Base-by-base conservation (phyloP, 768 basidiomycete genomes). In the Mycena amicta region DNA sequence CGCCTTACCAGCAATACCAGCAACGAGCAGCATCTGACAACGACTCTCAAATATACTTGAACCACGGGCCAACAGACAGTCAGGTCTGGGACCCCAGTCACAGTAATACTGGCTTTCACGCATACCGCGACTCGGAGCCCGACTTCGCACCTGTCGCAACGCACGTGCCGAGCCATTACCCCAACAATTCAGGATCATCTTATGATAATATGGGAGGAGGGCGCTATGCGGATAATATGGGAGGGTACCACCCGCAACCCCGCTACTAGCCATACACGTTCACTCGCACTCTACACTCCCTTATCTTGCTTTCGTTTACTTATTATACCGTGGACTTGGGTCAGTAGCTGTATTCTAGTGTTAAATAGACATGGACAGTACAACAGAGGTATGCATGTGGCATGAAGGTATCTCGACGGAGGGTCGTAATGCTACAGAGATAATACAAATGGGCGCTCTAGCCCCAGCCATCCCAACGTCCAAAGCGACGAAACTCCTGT, bases 381-480 rank as follows among this genome's bases (percentile, higher is more conserved):
- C 4, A 43, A 25, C 40, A 15, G 12, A 6, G 29, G 27, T 55
- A 30, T 13, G 5, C 40, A 20, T 45, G n/a, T 3, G 18, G 40
- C 58, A 63, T 63, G 62, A 46, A 47, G 22, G 25, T 49, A 49
- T 49, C 47, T 5, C 40, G 62, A 53, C 18, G 33, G 8, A 8
- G 33, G 18, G 18, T 37, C 59, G n/a, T n/a, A 59, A 53, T 46
- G 47, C 50, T 56, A 63, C 55, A 56, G 51, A 63, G 52, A 52
- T 37, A 28, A 23, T 61, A 56, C 52, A 41, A n/a, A n/a, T n/a
- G n/a, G n/a, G 25, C 13, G 33, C 30, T 68, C 68, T 50, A 87
- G 29, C 78, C 84, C 93, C 93, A 95, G 0, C 92, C 93, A 77
- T 95, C 93, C 91, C 92, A 93, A 55, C 90, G 79, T 23, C 93